Base-by-base conservation (phyloP, 495 filamentous ascomycete species). In the Beverwykella pulmonaria region DNA sequence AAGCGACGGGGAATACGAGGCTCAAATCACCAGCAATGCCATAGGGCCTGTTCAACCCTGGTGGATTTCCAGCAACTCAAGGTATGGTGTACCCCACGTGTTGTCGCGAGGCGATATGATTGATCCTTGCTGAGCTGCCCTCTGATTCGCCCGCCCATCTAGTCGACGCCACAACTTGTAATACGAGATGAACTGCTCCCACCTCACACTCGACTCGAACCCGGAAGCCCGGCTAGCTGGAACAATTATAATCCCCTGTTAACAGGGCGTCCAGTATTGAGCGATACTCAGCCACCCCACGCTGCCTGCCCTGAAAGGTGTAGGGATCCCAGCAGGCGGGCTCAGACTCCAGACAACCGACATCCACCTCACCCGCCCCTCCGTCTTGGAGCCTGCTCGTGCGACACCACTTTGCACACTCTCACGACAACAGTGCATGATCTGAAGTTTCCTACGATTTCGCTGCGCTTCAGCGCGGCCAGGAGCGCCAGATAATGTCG, bases 391-490 rank as follows among this genome's bases (percentile, higher is more conserved):
- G 29, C 48, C 20, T 56, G 57, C 50, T 61, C 65, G 62, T 61
- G 58, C 65, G 65, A 68, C 65, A 67, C 9, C 39, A n/a, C 39
- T 25, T 15, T 55, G 50, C 17, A 1, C 26, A 17, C 22, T 32
- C n/a, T 36, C 9, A 41, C 58, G 6, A 12, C 49, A 34, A 22
- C 26, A 17, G 34, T 62, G 65, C 57, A 68, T 68, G 65, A 49
- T 25, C 55, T 53, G 56, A 61, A 57, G 46, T 10, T 61, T 25
- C 34, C 30, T 9, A 1, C 55, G 1, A 1, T 29, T 17, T 36
- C 50, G 57, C 58, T 57, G 49, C 65, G 65, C 65, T 48, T 48
- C 23, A 56, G 65, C 65, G 65, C 58, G 57, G 65, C 50, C 58
- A n/a, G n/a, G 29, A 34, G 58, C 27, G 58, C 50, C 41, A 52